Percentiles rank a stretch among this genome's conserved stretches.
Conservation (phyloP, 2,329 filamentous ascomycete species). For the Nothophaeocryptopus gaeumannii region DNA sequence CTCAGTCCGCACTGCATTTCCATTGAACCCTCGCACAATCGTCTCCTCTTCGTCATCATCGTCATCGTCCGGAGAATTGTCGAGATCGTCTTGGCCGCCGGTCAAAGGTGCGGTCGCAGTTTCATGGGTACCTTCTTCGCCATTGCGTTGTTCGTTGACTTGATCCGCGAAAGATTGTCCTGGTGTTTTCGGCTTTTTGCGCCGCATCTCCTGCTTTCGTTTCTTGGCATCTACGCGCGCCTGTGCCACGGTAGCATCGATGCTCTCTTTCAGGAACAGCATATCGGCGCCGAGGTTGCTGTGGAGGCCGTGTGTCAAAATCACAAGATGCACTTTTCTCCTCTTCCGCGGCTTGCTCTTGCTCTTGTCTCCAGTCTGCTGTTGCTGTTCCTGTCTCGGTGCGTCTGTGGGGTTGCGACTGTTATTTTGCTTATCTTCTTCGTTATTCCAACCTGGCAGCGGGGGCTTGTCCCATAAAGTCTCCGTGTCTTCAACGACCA, state of each 20-base stretch:
- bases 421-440: slow-evolving; percentile 24
- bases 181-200: slow-evolving; percentile 15
- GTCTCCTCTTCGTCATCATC: slow-evolving; percentile 77
- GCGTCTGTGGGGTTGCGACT: slow-evolving; percentile 21
- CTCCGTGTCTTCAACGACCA: slow-evolving; percentile 83
- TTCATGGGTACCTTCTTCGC: slow-evolving; percentile 8
- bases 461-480: slow-evolving; percentile 90
- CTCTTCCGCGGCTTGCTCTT: slow-evolving; percentile 50
- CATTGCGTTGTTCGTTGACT: slow-evolving; percentile 15
- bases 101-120: slow-evolving; percentile 46
- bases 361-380: slow-evolving; percentile 10
- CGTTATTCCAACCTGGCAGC: slow-evolving; percentile 62
- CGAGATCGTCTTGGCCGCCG: slow-evolving; percentile 50
- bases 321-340: slow-evolving; percentile 83
- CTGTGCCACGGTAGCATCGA: slow-evolving; percentile 76
- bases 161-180: slow-evolving; percentile 8
- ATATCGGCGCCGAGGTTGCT: slow-evolving; percentile 95
- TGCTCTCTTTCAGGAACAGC: slow-evolving; percentile 95
- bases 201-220: slow-evolving; percentile 46
- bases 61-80: slow-evolving; percentile 51
- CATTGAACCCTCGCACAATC: slow-evolving; percentile 83
- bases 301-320: slow-evolving; percentile 91
- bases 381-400: slow-evolving; percentile 13
- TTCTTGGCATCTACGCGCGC: slow-evolving; percentile 67
- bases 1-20: slow-evolving; percentile 88